Evolutionary conservation across 2,329 filamentous ascomycete species (phyloP), one percentile per base, ranked within the genome.

Genomic region (Didymosphaeria variabile): DNA sequence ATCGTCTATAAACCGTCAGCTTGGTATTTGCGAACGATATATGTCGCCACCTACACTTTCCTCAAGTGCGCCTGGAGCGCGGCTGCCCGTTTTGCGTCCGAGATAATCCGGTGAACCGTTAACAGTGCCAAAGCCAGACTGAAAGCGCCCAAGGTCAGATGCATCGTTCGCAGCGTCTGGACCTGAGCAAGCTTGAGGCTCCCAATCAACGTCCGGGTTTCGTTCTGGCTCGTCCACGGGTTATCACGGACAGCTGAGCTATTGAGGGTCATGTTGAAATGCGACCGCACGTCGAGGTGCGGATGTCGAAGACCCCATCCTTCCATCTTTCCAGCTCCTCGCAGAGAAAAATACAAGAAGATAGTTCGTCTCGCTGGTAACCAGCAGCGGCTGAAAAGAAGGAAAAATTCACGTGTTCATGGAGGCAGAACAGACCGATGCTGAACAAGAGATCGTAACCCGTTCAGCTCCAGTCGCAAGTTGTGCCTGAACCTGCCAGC

Each of bases 401-500:
- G 62, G 63, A 60, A 68, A 65, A 67, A 67, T 68, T 69, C 73
- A 77, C 66, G 69, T 72, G 77, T 67, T 75, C 76, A 78, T 78
- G 73, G 73, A 77, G 70, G 67, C 73, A 67, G 66, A 64, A 65
- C 63, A 29, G 67, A 71, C 66, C 67, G 69, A 70, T 64, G 69
- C 72, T 67, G 72, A 76, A 76, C 70, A 72, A 70, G 66, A 71
- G 63, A 67, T 61, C 64, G 67, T 64, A 70, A 74, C 71, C 72
- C 73, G 73, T 72, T 72, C 75, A 73, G 68, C 69, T 68, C 71
- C 72, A 73, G 68, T 73, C 62, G 65, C 67, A 58, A 65, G 71
- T 61, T 55, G 61, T 74, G 70, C 70, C 73, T 75, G 71, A 77
- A 76, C 75, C 76, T 77, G 76, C 75, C 76, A 77, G 76, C 74